Evolutionary conservation across 495 filamentous ascomycete species (phyloP), one percentile per base, ranked within the genome.

Genomic region (Podospora pseudocomata): DNA sequence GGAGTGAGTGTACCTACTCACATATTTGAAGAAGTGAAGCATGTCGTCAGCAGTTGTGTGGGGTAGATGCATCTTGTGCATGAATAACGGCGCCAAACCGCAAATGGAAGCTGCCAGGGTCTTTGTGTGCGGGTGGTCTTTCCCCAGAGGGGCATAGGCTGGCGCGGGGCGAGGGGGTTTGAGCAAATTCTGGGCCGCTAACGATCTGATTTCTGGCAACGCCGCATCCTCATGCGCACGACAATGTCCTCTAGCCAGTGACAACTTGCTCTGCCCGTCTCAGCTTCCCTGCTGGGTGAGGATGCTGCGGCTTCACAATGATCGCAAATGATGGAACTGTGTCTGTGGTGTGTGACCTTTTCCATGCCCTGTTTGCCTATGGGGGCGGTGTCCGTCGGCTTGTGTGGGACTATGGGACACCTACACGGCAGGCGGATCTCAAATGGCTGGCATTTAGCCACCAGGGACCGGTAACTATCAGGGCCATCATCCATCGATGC

Each of bases 171-270:
- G 81, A 79, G 81, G 69, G 75, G 71, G 75, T 84, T 84, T 84
- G 82, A 84, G 82, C 82, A 84, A 74, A 65, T 83, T 84, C 77
- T 78, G 74, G 72, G 70, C 60, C 58, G 39, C 66, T 73, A 75
- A 73, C 69, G 74, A 59, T 57, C 71, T 23, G 63, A 61, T 7
- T 61, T 61, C 27, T 61, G 39, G 4, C 6, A 32, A n/a, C 20
- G 30, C 59, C 59, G 59, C 59, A 61, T 28, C 59, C 59, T 20
- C 62, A 39, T n/a, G 44, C 60, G 53, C 44, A 64, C 39, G 39
- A 49, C 39, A 49, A 5, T 5, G 44, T 13, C 6, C 20, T 28
- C 34, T 26, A 64, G 60, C 75, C 75, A 74, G 62, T 77, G 56
- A 76, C 64, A 77, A 77, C 67, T 71, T 73, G 74, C 75, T 72